Evolutionary conservation across 495 filamentous ascomycete genomes (phyloP).

Genomic region (Aspergillus hancockii): DNA sequence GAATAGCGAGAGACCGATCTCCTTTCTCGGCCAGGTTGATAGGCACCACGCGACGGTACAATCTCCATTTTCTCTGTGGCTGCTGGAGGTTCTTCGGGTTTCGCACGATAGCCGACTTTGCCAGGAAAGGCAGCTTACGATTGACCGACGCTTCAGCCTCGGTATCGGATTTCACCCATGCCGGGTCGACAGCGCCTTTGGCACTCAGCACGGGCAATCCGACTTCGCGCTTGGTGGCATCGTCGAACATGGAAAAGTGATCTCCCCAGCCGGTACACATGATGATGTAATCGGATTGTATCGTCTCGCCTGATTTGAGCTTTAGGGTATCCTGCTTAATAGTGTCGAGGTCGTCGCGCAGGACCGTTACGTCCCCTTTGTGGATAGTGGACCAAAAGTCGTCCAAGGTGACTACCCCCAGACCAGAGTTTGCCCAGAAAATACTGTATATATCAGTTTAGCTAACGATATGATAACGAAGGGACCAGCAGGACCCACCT

Average conservation of each 20-base stretch:
- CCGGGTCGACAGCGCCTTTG: neutral
- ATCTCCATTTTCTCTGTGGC: neutral
- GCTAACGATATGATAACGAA: too few relatives aligned
- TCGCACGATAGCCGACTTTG: too few relatives aligned
- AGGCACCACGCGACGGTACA: neutral
- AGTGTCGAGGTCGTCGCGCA: slow-evolving; percentile 9
- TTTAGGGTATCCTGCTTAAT: neutral
- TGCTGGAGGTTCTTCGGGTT: neutral
- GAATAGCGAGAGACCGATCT: slow-evolving; percentile 57
- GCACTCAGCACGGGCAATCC: neutral
- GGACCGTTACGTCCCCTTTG: slow-evolving; percentile 30
- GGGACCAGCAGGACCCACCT: neutral
- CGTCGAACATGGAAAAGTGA: slow-evolving; percentile 7
- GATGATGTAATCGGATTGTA: slow-evolving; percentile 29
- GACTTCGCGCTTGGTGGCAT: too few relatives aligned
- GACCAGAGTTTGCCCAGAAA: slow-evolving; percentile 40
- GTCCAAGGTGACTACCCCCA: slow-evolving; percentile 32
- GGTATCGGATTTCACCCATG: neutral
- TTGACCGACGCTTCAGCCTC: too few relatives aligned
- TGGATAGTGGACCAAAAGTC: slow-evolving; percentile 30
- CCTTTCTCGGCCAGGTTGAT: slow-evolving; percentile 32
- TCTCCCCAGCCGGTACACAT: slow-evolving; percentile 33
- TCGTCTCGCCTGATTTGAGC: neutral
- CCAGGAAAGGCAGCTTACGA: too few relatives aligned
- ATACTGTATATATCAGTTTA: slow-evolving; percentile 24